These are phyloP conservation scores for Liquidambar formosana DNA, from an alignment of 164 flowering plant genomes.

Conservation along the genomic window DNA sequence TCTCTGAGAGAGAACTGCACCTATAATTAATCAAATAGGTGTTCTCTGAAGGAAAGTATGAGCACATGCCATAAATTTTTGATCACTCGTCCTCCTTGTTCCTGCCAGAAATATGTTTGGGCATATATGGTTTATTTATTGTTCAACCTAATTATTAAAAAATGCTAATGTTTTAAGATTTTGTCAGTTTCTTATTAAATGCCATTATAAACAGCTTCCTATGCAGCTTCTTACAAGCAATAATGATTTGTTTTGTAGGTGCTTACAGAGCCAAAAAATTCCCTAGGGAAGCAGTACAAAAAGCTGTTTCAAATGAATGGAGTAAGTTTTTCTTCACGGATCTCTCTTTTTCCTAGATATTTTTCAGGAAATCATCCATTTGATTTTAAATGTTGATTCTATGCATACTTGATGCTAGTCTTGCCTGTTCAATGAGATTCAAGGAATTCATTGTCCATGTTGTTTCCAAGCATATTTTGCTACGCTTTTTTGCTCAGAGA, in stretches of 20 bases:
- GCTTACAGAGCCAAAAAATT: constrained; percentile 85
- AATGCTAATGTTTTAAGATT: neutral
- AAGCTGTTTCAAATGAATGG: constrained; percentile 90
- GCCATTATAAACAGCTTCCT: too few species aligned
- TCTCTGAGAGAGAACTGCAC: neutral
- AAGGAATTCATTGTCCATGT: neutral
- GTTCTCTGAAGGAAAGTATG: neutral
- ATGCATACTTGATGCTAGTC: neutral
- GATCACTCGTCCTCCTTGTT: too few species aligned
- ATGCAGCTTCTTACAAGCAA: neutral
- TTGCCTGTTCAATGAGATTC: too few species aligned
- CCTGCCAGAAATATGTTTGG: neutral
- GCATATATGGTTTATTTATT: neutral
- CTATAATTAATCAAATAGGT: neutral
- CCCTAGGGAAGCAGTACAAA: constrained; percentile 86
- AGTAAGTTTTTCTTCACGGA: constrained; percentile 38
- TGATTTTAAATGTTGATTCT: neutral
- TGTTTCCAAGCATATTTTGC: neutral
- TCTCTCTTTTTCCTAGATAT: neutral
- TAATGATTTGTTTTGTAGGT: constrained; percentile 45
- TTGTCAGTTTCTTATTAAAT: too few species aligned
- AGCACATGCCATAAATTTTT: neutral
- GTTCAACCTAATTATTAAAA: neutral
- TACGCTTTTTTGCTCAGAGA: neutral
- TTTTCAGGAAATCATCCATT: neutral